Evolutionary conservation across 2,329 filamentous ascomycete species (phyloP).

Genomic region (Talaromyces amestolkiae): DNA sequence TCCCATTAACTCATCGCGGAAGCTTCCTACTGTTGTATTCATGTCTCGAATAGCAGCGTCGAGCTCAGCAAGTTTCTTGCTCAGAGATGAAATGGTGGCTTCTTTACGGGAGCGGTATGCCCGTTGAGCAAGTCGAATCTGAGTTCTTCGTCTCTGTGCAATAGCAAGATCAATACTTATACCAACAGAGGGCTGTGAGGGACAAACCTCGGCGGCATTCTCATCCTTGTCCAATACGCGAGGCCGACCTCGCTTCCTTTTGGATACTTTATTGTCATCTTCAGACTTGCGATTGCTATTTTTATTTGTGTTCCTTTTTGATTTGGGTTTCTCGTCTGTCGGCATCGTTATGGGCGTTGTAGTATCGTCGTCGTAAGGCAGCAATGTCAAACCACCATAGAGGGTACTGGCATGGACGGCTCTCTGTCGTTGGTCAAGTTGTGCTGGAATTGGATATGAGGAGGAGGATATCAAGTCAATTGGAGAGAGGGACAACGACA

Average conservation of each 20-base stretch:
- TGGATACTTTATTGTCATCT: background rate
- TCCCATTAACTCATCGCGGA: conserved; percentile 61
- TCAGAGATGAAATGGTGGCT: conserved; percentile 70
- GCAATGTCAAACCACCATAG: conserved; percentile 14
- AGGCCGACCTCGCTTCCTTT: conserved; percentile 67
- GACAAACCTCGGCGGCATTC: conserved; percentile 71
- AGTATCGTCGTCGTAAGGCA: background rate
- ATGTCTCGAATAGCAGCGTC: conserved; percentile 69
- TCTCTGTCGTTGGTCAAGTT: background rate
- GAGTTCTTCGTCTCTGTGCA: conserved; percentile 70
- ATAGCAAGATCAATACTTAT: background rate
- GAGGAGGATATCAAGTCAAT: conserved; percentile 14
- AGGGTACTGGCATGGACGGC: background rate
- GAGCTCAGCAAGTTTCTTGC: conserved; percentile 67
- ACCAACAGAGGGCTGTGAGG: background rate
- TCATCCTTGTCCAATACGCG: conserved; percentile 74
- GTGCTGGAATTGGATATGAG: conserved; percentile 16
- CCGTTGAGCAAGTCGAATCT: conserved; percentile 80
- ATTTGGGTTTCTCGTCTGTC: background rate
- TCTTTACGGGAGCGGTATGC: conserved; percentile 84
- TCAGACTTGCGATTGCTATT: background rate
- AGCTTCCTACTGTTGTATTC: conserved; percentile 65
- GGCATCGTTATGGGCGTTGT: background rate
- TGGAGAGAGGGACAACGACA: conserved; percentile 4
- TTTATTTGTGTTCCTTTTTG: background rate